Evolutionary conservation across 2,329 filamentous ascomycete species (phyloP).

Genomic region (Diplodia intermedia): DNA sequence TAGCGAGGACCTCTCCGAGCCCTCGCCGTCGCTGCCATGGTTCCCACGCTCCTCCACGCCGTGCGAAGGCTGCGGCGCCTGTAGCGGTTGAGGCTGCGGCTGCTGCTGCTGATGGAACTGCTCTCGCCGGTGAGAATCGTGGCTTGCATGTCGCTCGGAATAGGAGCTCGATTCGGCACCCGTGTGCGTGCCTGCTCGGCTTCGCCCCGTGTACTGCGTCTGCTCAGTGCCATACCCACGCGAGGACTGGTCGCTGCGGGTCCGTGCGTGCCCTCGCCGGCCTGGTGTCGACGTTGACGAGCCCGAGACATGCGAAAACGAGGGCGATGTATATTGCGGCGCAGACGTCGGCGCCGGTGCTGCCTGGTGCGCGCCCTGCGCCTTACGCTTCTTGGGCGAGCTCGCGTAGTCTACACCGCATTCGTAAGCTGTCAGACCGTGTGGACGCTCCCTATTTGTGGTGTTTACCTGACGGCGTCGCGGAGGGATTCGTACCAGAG

Average conservation of each 20-base stretch:
- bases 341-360: conserved; percentile 60
- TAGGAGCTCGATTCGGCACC: conserved; percentile 30
- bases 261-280: conserved; percentile 31
- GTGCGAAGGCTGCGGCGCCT: conserved; percentile 13
- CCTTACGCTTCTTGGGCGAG: conserved; percentile 86
- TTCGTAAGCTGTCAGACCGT: conserved; percentile 51
- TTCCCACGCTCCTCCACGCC: conserved; percentile 11
- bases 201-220: conserved; percentile 28
- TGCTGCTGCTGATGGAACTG: conserved; percentile 3
- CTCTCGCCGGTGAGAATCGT: conserved; percentile 24
- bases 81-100: conserved; percentile 1
- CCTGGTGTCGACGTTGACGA: conserved; percentile 30
- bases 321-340: conserved; percentile 49
- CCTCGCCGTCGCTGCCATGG: conserved; percentile 19
- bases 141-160: conserved; percentile 30
- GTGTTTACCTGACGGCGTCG: conserved; percentile 72
- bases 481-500: conserved; percentile 68
- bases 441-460: conserved; percentile 45
- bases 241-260: conserved; percentile 32
- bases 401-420: conserved; percentile 69
- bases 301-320: conserved; percentile 31
- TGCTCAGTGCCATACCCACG: conserved; percentile 19
- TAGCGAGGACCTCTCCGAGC: conserved; percentile 25
- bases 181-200: conserved; percentile 29
- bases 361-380: conserved; percentile 60